phyloP scores from a whole-genome alignment of 495 filamentous ascomycete species.

The Aspergillus mulundensis region DNA sequence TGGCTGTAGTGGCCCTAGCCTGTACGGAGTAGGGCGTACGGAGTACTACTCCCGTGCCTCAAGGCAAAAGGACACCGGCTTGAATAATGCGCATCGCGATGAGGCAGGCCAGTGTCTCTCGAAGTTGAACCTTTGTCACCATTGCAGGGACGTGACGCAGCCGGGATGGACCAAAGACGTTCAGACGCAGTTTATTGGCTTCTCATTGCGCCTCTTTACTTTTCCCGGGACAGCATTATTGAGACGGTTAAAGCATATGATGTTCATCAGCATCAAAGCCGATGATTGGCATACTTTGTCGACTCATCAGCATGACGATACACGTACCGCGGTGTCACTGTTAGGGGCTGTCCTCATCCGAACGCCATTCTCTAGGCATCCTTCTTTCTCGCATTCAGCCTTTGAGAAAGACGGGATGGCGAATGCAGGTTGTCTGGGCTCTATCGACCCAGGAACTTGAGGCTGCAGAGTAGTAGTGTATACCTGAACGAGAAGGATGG shows the following conservation, averaged over 20 bases:
- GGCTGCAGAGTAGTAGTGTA: not conserved
- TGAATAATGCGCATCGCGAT: not conserved
- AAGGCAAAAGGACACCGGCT: not conserved
- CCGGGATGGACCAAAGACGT: not conserved
- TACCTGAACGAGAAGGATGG: not conserved
- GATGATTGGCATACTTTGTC: slow-evolving; percentile 3
- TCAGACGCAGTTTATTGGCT: not conserved
- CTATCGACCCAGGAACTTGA: not conserved
- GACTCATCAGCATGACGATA: slow-evolving; percentile 8
- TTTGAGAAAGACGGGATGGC: not conserved
- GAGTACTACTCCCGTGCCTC: not conserved
- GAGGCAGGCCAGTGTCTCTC: not conserved
- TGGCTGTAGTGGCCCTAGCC: not conserved
- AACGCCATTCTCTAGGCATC: not conserved
- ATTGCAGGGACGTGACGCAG: slow-evolving; percentile 1
- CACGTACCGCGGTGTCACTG: not conserved
- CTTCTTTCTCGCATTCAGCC: not conserved
- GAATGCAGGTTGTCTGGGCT: not conserved
- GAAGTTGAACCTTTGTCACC: not conserved
- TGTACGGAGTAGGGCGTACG: not conserved
- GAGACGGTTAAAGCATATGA: not conserved
- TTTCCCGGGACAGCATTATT: not conserved
- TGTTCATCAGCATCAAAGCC: not conserved
- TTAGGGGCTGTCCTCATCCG: not conserved
- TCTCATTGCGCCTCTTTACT: not conserved